Evolutionary conservation across 371 early-diverging fungal genomes (phyloP).

Genomic region (Choanephora cucurbitarum): DNA sequence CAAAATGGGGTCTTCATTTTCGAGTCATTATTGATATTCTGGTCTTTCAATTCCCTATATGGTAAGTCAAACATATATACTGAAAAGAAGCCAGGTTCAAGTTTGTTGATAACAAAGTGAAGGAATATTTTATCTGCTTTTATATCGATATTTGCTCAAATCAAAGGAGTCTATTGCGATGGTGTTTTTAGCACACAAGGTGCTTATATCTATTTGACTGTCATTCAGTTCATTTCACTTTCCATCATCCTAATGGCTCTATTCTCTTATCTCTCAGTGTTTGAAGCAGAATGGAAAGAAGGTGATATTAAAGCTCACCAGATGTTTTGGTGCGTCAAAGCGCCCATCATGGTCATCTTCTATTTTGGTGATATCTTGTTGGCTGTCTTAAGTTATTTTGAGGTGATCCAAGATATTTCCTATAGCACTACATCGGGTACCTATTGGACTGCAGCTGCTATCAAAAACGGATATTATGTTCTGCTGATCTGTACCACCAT

Average conservation of each 20-base stretch:
- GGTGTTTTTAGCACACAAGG: constrained; percentile 40
- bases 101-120: too few species aligned
- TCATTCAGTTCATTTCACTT: constrained; percentile 47
- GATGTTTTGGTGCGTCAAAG: constrained; percentile 60
- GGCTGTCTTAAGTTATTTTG: constrained; percentile 24
- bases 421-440: constrained; percentile 27
- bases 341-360: constrained; percentile 52
- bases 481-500: constrained; percentile 44
- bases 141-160: constrained; percentile 43
- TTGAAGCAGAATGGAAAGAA: constrained; percentile 41
- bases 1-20: constrained; percentile 53
- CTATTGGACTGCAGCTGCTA: constrained; percentile 44
- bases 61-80: too few species aligned
- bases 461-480: constrained; percentile 48
- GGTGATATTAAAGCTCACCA: constrained; percentile 45
- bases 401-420: constrained; percentile 45
- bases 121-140: constrained; percentile 50
- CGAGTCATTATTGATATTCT: constrained; percentile 47
- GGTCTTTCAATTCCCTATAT: constrained; percentile 53
- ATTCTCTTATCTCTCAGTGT: constrained; percentile 50
- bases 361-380: constrained; percentile 48
- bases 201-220: constrained; percentile 44
- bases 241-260: constrained; percentile 47
- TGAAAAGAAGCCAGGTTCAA: too few species aligned
- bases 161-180: constrained; percentile 47